Percentiles rank a stretch among this genome's conserved stretches.
Evolutionary conservation across 257 asterid species (phyloP).

Genomic region (Fraxinus excelsior): DNA sequence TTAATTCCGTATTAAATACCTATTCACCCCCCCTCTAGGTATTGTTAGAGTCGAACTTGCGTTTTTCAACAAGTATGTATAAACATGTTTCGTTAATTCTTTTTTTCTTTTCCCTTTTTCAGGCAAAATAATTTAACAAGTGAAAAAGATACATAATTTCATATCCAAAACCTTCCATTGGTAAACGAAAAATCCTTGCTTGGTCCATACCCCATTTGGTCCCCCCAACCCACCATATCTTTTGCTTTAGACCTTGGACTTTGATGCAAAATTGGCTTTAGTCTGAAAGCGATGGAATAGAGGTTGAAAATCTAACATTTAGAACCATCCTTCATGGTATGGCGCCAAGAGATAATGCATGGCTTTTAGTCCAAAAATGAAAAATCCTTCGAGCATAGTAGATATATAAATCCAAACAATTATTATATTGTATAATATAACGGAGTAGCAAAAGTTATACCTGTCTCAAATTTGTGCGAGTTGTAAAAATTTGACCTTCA

Average conservation of each 20-base stretch:
- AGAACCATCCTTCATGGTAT: not conserved
- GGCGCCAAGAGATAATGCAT: not conserved
- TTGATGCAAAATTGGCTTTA: not conserved
- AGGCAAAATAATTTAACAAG: too few relatives aligned
- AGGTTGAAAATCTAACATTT: slow-evolving; percentile 6
- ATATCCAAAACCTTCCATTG: slow-evolving; percentile 5
- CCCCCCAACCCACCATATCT: not conserved
- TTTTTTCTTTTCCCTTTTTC: too few relatives aligned
- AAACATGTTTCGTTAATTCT: not conserved
- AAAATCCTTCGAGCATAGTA: too few relatives aligned
- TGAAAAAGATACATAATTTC: not conserved
- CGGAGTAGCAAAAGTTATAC: too few relatives aligned
- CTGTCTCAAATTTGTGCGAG: not conserved
- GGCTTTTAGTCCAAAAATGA: too few relatives aligned
- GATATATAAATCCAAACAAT: too few relatives aligned
- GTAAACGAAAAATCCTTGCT: not conserved
- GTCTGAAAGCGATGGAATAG: slow-evolving; percentile 15
- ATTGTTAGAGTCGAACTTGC: too few relatives aligned
- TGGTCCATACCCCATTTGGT: not conserved
- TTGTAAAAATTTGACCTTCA: not conserved
- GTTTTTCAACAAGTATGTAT: too few relatives aligned
- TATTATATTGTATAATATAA: too few relatives aligned
- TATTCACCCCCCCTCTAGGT: too few relatives aligned
- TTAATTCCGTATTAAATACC: too few relatives aligned
- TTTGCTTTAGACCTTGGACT: not conserved